These are phyloP conservation scores for Neurospora cerealis DNA, from an alignment of 495 filamentous ascomycete genomes.

Conservation along the genomic window DNA sequence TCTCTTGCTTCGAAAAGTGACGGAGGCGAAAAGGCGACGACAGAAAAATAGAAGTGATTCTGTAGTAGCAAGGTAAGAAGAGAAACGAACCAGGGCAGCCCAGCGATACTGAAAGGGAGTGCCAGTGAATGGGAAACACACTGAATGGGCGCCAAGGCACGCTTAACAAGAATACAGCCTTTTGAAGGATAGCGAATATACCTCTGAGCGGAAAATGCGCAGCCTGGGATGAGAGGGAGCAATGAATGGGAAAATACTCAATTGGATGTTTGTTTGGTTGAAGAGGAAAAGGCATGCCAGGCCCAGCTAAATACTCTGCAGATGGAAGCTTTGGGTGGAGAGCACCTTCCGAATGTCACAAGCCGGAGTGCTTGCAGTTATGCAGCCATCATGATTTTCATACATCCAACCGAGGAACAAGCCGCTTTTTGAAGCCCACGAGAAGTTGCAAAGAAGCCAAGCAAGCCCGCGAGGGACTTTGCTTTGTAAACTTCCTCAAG, in stretches of 20 bases:
- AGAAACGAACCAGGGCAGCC: too few relatives aligned
- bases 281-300: background rate
- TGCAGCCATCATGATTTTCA: background rate
- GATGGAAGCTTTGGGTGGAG: background rate
- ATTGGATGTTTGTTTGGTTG: background rate
- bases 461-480: background rate
- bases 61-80: too few relatives aligned
- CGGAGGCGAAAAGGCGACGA: too few relatives aligned
- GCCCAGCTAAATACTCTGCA: background rate
- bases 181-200: too few relatives aligned
- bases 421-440: background rate
- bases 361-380: background rate
- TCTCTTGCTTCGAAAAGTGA: too few relatives aligned
- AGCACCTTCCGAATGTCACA: background rate
- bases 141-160: background rate
- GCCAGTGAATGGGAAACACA: background rate
- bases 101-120: background rate
- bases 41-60: too few relatives aligned
- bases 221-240: background rate
- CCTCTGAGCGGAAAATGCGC: background rate
- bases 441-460: background rate
- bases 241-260: background rate
- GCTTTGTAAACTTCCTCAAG: background rate
- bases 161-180: too few relatives aligned
- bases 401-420: background rate